A percentile compares a stretch with the other conserved stretches of the same genome.
phyloP scores from a whole-genome alignment of 257 asterid species.

The Fraxinus cuspidata region DNA sequence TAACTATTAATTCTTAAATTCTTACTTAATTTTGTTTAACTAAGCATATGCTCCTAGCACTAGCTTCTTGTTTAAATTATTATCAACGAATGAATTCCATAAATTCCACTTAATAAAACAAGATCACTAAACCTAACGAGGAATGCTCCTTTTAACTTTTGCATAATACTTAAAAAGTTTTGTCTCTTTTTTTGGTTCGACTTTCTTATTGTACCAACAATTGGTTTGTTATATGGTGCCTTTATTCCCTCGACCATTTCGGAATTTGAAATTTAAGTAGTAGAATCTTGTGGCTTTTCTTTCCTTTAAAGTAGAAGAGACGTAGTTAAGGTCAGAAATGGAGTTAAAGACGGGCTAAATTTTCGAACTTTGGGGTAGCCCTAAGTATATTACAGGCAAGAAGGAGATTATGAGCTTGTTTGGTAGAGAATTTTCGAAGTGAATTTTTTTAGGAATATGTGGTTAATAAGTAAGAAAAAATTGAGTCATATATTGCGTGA shows the following conservation, averaged over 20 bases:
- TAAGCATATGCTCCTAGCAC: neutral
- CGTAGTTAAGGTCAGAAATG: neutral
- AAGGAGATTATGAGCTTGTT: too few species aligned
- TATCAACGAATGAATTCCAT: neutral
- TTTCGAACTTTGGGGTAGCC: too few species aligned
- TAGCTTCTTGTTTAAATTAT: neutral
- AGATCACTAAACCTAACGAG: neutral
- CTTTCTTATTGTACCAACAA: neutral
- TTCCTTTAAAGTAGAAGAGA: neutral
- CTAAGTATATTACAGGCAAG: too few species aligned
- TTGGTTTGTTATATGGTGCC: neutral
- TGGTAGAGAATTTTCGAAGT: too few species aligned
- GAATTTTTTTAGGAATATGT: too few species aligned
- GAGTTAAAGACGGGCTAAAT: too few species aligned
- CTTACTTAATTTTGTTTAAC: slow-evolving; percentile 1
- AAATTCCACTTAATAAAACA: neutral
- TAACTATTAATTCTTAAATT: neutral
- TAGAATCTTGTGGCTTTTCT: neutral
- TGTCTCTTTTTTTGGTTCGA: neutral
- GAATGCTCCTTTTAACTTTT: neutral
- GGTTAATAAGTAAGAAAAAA: too few species aligned
- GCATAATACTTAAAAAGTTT: neutral
- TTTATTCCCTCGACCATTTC: neutral
- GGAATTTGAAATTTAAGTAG: neutral
- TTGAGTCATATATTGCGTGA: too few species aligned